A percentile compares a stretch with the other conserved stretches of the same genome.
These are phyloP conservation scores for Polyporus arcularius DNA, from an alignment of 768 basidiomycete genomes.

Conservation along the genomic window DNA sequence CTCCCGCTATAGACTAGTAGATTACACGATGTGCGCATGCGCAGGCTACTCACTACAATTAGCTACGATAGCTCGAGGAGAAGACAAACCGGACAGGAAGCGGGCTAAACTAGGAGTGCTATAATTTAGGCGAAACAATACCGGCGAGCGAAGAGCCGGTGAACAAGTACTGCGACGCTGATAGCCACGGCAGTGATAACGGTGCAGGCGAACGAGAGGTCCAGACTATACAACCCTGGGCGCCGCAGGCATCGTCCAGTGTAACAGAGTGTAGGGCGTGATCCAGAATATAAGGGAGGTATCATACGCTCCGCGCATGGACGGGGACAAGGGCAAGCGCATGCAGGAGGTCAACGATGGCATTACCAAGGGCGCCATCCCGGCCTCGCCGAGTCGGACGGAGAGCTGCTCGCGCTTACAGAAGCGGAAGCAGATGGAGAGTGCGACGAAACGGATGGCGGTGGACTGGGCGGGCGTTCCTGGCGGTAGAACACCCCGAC, in stretches of 20 bases:
- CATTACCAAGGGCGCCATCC: constrained; percentile 17
- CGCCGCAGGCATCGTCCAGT: background rate
- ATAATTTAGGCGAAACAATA: constrained; percentile 16
- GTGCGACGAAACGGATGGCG: constrained; percentile 6
- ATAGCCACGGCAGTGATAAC: no score
- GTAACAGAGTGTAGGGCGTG: background rate
- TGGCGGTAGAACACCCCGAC: constrained; percentile 1
- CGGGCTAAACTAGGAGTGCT: constrained; percentile 5
- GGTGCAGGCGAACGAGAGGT: no score
- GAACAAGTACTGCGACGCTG: no score
- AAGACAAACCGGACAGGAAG: background rate
- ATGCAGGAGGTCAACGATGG: no score
- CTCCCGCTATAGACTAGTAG: constrained; percentile 15
- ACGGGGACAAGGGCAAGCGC: no score
- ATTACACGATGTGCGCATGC: constrained; percentile 11
- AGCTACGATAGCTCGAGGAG: constrained; percentile 1
- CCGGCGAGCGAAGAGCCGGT: background rate
- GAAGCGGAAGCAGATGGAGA: constrained; percentile 6
- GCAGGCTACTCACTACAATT: constrained; percentile 11
- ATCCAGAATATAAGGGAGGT: no score
- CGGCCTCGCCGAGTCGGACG: constrained; percentile 7
- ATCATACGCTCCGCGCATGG: no score
- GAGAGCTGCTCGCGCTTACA: constrained; percentile 10
- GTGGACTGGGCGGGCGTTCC: constrained; percentile 14
- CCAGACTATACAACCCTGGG: background rate